Base-by-base conservation (phyloP, 2,329 filamentous ascomycete species). In the Pseudogymnoascus verrucosus region DNA sequence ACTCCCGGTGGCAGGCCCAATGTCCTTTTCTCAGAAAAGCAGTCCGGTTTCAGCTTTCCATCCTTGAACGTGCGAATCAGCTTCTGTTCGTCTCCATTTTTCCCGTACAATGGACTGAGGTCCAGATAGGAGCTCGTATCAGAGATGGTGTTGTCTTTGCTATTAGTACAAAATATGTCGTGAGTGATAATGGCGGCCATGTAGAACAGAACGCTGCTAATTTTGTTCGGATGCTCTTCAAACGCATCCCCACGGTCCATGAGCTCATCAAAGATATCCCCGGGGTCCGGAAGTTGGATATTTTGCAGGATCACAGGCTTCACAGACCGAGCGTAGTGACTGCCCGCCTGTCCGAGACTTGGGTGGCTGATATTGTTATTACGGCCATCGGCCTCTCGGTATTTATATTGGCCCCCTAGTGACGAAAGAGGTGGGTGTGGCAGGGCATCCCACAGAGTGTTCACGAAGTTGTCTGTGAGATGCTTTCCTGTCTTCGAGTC, bases 121-220 rank as follows among this genome's bases (percentile, higher is more conserved):
- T 92, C 89, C 23, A 92, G 81, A 67, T 92, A 92, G 0, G 88
- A 91, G 0, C 88, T 91, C 0, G 87, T 90, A 66, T 85, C 78
- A 0, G 85, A 88, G 63, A 82, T 84, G 63, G 83, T 84, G 70
- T 79, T 81, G 72, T 91, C 85, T 4, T 77, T 77, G 26, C 84
- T 83, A 68, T 83, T 84, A 1, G 87, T 89, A 39, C 84, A 80
- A 74, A 90, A 90, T 60, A 87, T 76, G 69, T 88, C 85, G 67
- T 84, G 82, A 61, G 83, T 84, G 65, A 85, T 84, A 69, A 93
- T 88, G 5, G 87, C 85, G 0, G 89, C 89, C 47, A 90, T 78
- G 67, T 91, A 91, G 73, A 90, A 91, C 14, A 93, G 77, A 76
- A 91, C 85, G 68, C 86, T 88, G 0, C 88, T 91, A 42, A 92